Evolutionary conservation across 352 stramenopile species (phyloP).

Genomic region (Phytophthora fragariae): DNA sequence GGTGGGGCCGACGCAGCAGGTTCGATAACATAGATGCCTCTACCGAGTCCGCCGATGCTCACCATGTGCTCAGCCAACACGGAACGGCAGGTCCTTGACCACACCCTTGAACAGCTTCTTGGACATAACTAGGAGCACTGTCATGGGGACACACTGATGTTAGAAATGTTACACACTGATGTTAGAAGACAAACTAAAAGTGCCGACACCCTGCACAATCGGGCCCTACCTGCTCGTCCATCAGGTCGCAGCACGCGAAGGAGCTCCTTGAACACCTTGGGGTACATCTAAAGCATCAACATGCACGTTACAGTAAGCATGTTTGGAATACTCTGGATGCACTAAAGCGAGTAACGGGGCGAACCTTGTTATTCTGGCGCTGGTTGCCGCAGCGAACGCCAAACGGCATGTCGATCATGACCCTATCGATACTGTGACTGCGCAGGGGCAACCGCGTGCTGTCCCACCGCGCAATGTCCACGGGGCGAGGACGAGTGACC

Average conservation of each 20-base stretch:
- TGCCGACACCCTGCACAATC: neutral
- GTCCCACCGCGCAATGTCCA: slow-evolving; percentile 74
- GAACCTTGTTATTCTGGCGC: slow-evolving; percentile 71
- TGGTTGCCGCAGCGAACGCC: slow-evolving; percentile 78
- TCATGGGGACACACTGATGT: no score
- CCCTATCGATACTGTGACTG: slow-evolving; percentile 57
- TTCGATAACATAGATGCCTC: slow-evolving; percentile 71
- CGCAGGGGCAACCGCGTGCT: slow-evolving; percentile 65
- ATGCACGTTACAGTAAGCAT: neutral
- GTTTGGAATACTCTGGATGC: neutral
- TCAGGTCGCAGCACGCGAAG: slow-evolving; percentile 63
- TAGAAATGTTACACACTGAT: no score
- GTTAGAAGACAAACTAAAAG: neutral
- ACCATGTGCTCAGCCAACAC: slow-evolving; percentile 61
- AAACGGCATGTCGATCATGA: slow-evolving; percentile 86
- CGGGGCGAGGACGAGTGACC: slow-evolving; percentile 36
- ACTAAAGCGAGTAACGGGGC: neutral
- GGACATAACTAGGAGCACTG: slow-evolving; percentile 79
- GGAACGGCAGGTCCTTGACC: slow-evolving; percentile 53
- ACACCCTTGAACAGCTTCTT: slow-evolving; percentile 79
- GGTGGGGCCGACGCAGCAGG: slow-evolving; percentile 14
- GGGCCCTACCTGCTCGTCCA: slow-evolving; percentile 52
- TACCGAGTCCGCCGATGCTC: slow-evolving; percentile 75
- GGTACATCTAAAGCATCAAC: slow-evolving; percentile 63
- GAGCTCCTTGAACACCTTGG: slow-evolving; percentile 78